These are phyloP conservation scores for Trebouxiophyceae sp. DNA, from an alignment of 163 green algal species.

Conservation along the genomic window DNA sequence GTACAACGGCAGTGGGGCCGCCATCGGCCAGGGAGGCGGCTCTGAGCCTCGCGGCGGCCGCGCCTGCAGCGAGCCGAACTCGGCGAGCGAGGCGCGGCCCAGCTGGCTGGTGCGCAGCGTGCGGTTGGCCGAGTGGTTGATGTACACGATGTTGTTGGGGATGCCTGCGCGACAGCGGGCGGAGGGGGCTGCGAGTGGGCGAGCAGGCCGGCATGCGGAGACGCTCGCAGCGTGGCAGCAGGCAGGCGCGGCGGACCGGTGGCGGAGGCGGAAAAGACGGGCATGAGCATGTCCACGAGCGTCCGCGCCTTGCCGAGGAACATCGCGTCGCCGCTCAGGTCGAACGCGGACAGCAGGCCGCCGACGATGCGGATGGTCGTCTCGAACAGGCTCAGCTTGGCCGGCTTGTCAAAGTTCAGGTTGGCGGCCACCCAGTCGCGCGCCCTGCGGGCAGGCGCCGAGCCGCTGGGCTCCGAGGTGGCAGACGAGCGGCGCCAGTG, in stretches of 20 bases:
- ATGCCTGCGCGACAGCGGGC: conserved; percentile 5
- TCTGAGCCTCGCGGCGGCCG: too few relatives aligned
- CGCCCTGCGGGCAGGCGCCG: conserved; percentile 19
- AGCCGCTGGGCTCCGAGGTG: too few relatives aligned
- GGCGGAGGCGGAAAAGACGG: conserved; percentile 73
- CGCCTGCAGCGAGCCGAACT: conserved; percentile 15
- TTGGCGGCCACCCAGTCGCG: conserved; percentile 18
- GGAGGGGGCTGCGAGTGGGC: conserved; percentile 33
- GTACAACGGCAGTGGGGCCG: too few relatives aligned
- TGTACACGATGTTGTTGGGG: conserved; percentile 5
- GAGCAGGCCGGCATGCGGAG: conserved; percentile 81
- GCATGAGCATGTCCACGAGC: conserved; percentile 69
- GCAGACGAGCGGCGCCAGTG: too few relatives aligned
- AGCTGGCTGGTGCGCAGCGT: neutral
- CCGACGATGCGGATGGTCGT: conserved; percentile 82
- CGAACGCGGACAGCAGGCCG: conserved; percentile 70
- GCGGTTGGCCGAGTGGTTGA: conserved; percentile 10
- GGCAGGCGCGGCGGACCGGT: too few relatives aligned
- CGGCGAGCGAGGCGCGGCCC: conserved; percentile 9
- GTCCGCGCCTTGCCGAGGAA: conserved; percentile 67
- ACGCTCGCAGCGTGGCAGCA: too few relatives aligned
- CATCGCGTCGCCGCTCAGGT: conserved; percentile 30
- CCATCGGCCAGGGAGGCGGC: too few relatives aligned
- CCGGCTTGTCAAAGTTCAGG: conserved; percentile 11
- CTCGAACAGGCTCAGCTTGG: conserved; percentile 78